Conservation (phyloP, 116 monocot genomes). For the Cymodocea nodosa region DNA sequence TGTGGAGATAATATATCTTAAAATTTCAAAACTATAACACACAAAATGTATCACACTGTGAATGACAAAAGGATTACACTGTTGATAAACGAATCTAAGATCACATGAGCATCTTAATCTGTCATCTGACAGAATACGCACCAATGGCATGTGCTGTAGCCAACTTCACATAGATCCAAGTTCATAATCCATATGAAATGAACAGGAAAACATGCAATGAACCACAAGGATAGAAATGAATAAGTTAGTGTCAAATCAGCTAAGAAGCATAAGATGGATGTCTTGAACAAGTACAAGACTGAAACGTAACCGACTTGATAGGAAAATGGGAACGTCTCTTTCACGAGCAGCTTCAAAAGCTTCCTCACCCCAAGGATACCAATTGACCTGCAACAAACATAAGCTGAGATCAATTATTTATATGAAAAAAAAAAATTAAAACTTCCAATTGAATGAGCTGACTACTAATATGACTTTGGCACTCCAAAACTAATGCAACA, state of each 20-base stretch:
- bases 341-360: constrained; percentile 73
- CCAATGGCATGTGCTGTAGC: constrained; percentile 99
- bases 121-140: constrained; percentile 14
- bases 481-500: too few relatives aligned
- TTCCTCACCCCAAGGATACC: constrained; percentile 98
- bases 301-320: constrained; percentile 51
- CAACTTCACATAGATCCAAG: constrained; percentile 40
- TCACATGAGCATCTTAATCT: background rate
- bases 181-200: constrained; percentile 2
- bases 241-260: background rate
- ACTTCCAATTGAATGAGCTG: too few relatives aligned
- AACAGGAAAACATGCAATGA: constrained; percentile 2
- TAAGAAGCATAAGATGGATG: too few relatives aligned
- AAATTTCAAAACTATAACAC: too few relatives aligned
- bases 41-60: too few relatives aligned
- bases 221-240: background rate
- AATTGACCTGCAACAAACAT: constrained; percentile 61
- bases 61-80: too few relatives aligned
- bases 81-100: too few relatives aligned
- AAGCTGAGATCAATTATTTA: too few relatives aligned
- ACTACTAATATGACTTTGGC: too few relatives aligned
- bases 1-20: too few relatives aligned
- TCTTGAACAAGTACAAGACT: background rate
- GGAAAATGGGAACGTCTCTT: constrained; percentile 80
- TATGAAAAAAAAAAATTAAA: too few relatives aligned